phyloP scores from a whole-genome alignment of 768 basidiomycete species.

The Termitomyces sp. region DNA sequence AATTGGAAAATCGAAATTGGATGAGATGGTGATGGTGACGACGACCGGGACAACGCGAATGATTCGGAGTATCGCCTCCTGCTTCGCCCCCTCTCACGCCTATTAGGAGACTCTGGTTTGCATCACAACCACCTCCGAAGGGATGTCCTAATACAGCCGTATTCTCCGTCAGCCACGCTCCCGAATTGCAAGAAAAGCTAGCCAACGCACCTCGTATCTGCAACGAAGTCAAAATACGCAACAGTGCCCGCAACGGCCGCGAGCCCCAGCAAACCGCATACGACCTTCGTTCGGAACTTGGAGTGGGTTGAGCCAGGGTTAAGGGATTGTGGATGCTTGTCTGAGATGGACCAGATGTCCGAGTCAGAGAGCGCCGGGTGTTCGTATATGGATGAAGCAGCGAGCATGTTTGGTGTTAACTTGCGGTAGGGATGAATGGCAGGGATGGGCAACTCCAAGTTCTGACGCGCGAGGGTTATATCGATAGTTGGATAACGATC shows the following conservation, averaged over 20 bases:
- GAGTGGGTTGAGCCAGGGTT: not conserved
- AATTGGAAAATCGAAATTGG: not conserved
- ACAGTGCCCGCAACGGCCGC: not conserved
- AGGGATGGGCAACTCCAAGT: not conserved
- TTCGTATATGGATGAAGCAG: conserved; percentile 17
- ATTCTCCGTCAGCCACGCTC: not conserved
- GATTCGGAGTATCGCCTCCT: not conserved
- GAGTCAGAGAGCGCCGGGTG: conserved; percentile 15
- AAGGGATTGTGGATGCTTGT: conserved; percentile 8
- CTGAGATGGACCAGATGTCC: conserved; percentile 12
- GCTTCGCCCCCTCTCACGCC: not conserved
- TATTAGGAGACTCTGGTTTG: not conserved
- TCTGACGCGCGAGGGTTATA: not conserved
- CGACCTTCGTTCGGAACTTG: not conserved
- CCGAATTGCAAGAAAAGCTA: not conserved
- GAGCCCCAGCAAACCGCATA: conserved; percentile 11
- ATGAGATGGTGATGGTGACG: not conserved
- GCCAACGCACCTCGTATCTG: conserved; percentile 1
- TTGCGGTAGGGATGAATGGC: no score
- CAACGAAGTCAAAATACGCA: conserved; percentile 1
- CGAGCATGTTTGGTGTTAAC: conserved; percentile 8
- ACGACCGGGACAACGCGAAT: not conserved
- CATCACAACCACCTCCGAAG: not conserved
- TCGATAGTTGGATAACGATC: not conserved
- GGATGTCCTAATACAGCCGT: not conserved